Evolutionary conservation across 352 stramenopile genomes (phyloP), one percentile per base, ranked within the genome.

Genomic region (Globisporangium alternatum): DNA sequence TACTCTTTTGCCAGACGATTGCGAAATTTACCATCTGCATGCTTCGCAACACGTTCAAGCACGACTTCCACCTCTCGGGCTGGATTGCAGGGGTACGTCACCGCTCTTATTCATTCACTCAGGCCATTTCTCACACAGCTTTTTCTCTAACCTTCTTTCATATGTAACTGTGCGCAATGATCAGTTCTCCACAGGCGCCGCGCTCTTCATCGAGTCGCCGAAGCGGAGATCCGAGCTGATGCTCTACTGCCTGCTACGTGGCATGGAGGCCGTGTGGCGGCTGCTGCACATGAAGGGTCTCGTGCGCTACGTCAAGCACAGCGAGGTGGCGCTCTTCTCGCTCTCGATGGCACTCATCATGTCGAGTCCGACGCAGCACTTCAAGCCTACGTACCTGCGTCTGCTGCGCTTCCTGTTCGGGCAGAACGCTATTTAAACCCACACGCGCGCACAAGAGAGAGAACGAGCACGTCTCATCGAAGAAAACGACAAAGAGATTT

Each of bases 351-450:
- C 86, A 31, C 64, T 88, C 44, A 93, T 93, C 69, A 91, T 93
- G 83, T 90, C 83, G 31, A 84, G 76, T 30, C 84, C 83, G 22
- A 61, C 83, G 2, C 67, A 78, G 62, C 78, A 91, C 70, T 90
- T 95, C 68, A 95, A 95, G 68, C 81, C 83, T 19, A 92, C 86
- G 31, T 93, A 95, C 62, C 70, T 90, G 35, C 70, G 74, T 41
- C 87, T 93, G 55, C 57, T 92, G 56, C 78, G 81, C 30, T 95
- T 95, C 66, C 72, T 93, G 70, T 95, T 95, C 72, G 86, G 86
- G 30, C 74, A 70, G 52, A 72, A 86, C 62, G 82, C 80, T 76
- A 86, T 90, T 77, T 90, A 85, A 58, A 22, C 9, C 30, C 30
- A 28, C 12, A 31, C 8, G 19, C 28, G 19, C 21, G 22, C 25